Evolutionary conservation across 192 early-diverging fungal genomes (phyloP), one percentile per base, ranked within the genome.

Genomic region (Gamsiella multidivaricata): DNA sequence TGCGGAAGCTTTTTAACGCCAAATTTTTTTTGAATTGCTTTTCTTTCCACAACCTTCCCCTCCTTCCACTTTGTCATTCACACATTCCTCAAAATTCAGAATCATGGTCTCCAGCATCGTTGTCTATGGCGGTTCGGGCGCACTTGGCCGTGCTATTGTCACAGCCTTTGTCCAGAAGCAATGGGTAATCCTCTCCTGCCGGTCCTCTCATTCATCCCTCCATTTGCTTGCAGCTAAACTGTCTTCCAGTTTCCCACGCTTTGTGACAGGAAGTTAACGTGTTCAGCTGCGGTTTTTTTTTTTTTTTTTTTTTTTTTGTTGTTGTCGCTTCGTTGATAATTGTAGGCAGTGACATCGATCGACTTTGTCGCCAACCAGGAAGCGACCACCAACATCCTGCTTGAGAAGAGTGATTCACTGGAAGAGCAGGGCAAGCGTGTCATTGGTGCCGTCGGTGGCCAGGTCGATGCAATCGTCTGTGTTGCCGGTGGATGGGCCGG

Each of bases 401-500:
- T 96, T 10, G 64, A 81, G 32, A 65, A 64, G 45, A 60, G 54
- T 20, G 67, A 82, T 32, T 64, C 73, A 15, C 80, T 95, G 34
- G 67, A 85, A 34, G 82, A 81, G n/a, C 89, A 93, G 45, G 91
- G 91, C 17, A 64, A 85, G 10, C 76, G 86, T 22, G 89, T 92
- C 14, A 29, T 83, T 9, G 50, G 72, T n/a, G 65, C 82, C n/a
- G 53, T 89, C 5, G 54, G 52, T 17, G 62, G 81, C 55, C 92
- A 94, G 66, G 80, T 92, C 11, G 91, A 93, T 58, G 95, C 93
- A 2, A 85, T 99, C 49, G 70, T 99, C 29, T 96, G 94, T 70
- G 95, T 95, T 15, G 97, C 97, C 36, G 97, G 97, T 54, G 97
- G 97, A 7, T 99, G 95, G 94, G 93, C 91, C 46, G 95, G 95